These are phyloP conservation scores for Neocucurbitaria cava DNA, from an alignment of 2,329 filamentous ascomycete species.

Conservation along the genomic window DNA sequence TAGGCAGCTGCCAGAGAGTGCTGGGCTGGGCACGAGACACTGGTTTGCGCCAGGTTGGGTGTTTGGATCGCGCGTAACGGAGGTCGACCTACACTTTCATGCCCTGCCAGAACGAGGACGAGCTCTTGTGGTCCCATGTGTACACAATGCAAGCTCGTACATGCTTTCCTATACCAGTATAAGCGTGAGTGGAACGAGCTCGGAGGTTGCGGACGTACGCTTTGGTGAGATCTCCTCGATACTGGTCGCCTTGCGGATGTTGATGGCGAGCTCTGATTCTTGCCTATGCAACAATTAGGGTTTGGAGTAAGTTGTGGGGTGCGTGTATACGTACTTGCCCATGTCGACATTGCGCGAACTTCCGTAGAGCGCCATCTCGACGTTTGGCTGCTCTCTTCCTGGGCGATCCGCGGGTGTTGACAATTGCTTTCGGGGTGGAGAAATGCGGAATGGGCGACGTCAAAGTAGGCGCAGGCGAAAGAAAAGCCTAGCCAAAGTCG, in stretches of 20 bases:
- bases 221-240: conserved; percentile 73
- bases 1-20: neutral
- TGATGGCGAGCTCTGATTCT: conserved; percentile 69
- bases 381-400: conserved; percentile 26
- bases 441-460: neutral
- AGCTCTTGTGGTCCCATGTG: conserved; percentile 98
- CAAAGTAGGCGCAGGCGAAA: conserved; percentile 17
- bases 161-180: conserved; percentile 73
- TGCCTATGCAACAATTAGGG: conserved; percentile 51
- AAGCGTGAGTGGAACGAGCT: conserved; percentile 29
- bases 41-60: neutral
- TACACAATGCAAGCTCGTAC: conserved; percentile 98
- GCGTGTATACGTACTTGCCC: conserved; percentile 60
- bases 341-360: conserved; percentile 64
- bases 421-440: conserved; percentile 5
- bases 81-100: conserved; percentile 84
- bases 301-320: neutral
- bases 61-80: neutral
- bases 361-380: conserved; percentile 50
- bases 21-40: neutral
- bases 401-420: conserved; percentile 13
- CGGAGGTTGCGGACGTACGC: conserved; percentile 54
- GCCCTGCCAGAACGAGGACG: conserved; percentile 92
- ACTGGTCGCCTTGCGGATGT: conserved; percentile 72
- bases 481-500: conserved; percentile 7